Evolutionary conservation across 352 stramenopile genomes (phyloP).

Genomic region (Pythium inflatum): DNA sequence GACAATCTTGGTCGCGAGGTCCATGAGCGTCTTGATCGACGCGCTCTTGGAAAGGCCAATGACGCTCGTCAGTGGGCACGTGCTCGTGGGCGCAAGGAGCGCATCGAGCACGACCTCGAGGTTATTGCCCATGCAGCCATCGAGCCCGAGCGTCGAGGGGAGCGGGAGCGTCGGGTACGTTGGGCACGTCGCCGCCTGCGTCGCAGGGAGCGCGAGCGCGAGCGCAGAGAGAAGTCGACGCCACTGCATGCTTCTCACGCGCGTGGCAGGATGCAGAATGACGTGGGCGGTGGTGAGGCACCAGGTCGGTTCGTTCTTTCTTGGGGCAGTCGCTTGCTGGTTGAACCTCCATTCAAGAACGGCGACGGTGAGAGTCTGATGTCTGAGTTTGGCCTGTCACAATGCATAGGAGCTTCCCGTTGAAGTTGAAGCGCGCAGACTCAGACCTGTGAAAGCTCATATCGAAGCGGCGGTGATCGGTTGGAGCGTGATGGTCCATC

Average conservation of each 20-base stretch:
- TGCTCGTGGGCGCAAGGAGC: conserved; percentile 37
- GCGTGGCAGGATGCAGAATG: no score
- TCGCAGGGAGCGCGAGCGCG: background rate
- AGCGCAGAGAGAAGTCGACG: background rate
- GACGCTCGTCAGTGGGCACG: conserved; percentile 47
- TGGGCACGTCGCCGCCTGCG: background rate
- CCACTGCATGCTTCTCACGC: background rate
- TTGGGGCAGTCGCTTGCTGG: background rate
- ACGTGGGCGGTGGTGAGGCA: no score
- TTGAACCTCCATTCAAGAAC: background rate
- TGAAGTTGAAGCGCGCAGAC: background rate
- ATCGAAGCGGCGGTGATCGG: background rate
- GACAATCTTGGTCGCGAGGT: conserved; percentile 42
- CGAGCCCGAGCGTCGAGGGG: conserved; percentile 45
- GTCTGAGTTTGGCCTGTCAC: no score
- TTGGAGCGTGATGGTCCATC: background rate
- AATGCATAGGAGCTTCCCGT: background rate
- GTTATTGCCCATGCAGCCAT: conserved; percentile 61
- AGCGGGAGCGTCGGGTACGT: conserved; percentile 22
- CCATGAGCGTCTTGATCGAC: conserved; percentile 34
- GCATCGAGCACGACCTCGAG: conserved; percentile 36
- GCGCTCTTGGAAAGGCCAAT: conserved; percentile 40
- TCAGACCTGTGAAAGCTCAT: background rate
- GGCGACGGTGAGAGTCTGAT: no score
- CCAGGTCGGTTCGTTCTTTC: no score